phyloP scores from a whole-genome alignment of 2,329 filamentous ascomycete species.

The Elsinoe batatas region DNA sequence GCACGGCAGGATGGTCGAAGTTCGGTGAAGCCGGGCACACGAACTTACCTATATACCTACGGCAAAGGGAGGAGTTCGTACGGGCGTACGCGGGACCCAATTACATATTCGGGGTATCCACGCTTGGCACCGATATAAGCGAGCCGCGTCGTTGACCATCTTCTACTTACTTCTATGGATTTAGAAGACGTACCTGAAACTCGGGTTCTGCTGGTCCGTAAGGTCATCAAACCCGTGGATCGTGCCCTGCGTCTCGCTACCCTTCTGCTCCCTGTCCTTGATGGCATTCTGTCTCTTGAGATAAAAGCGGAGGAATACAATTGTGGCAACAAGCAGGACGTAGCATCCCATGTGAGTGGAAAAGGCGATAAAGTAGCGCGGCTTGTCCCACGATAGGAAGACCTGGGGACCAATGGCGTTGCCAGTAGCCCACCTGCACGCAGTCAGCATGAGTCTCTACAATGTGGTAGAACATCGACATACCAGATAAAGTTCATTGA shows the following conservation, averaged over 20 bases:
- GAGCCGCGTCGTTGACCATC: not conserved
- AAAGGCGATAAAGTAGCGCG: constrained; percentile 60
- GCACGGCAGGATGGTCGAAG: no score
- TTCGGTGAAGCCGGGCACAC: no score
- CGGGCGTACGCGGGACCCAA: no score
- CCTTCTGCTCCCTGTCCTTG: constrained; percentile 26
- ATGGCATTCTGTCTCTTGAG: constrained; percentile 33
- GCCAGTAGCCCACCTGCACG: constrained; percentile 42
- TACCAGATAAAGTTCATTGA: constrained; percentile 58
- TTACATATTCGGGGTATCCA: no score
- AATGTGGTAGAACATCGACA: constrained; percentile 29
- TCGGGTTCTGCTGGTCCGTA: constrained; percentile 25
- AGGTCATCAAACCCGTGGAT: constrained; percentile 21
- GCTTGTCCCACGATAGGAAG: constrained; percentile 50
- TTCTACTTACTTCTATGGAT: not conserved
- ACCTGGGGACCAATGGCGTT: constrained; percentile 60
- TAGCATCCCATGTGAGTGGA: constrained; percentile 62
- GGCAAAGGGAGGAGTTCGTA: no score
- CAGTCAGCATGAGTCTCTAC: not conserved
- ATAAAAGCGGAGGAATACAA: constrained; percentile 31
- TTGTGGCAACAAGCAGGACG: constrained; percentile 28
- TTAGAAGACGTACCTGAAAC: constrained; percentile 28
- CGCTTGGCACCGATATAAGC: no score
- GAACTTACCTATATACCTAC: no score
- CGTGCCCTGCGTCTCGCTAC: constrained; percentile 18